These are phyloP conservation scores for Mycosphaerelloides madeirae DNA, from an alignment of 2,329 filamentous ascomycete species.

Conservation along the genomic window DNA sequence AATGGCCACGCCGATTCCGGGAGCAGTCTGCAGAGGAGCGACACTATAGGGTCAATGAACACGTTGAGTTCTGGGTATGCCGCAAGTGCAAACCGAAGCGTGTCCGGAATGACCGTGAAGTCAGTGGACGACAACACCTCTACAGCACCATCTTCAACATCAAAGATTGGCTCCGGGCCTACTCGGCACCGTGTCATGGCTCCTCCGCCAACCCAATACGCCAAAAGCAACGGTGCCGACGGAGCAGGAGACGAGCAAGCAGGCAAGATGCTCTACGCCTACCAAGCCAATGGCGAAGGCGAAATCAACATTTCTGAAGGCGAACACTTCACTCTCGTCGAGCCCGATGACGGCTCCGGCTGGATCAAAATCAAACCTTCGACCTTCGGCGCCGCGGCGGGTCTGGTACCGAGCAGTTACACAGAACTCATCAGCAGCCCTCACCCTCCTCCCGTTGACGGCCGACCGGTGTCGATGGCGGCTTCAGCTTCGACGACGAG, in stretches of 20 bases:
- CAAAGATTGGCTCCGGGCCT: conserved; percentile 38
- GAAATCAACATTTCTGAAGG: conserved; percentile 79
- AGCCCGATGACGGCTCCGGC: conserved; percentile 86
- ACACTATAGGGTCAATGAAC: conserved; percentile 78
- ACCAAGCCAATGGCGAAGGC: conserved; percentile 73
- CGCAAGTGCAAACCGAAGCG: conserved; percentile 69
- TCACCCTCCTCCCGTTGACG: conserved; percentile 9
- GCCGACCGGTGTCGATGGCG: conserved; percentile 51
- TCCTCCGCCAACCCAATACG: conserved; percentile 77
- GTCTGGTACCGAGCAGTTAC: conserved; percentile 83
- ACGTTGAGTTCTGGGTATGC: conserved; percentile 79
- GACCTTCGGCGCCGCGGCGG: conserved; percentile 60
- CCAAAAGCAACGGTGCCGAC: conserved; percentile 55
- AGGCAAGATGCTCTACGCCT: conserved; percentile 86
- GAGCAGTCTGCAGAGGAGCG: conserved; percentile 67
- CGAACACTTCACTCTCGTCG: conserved; percentile 69
- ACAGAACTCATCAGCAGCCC: conserved; percentile 63
- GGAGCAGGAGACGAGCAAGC: conserved; percentile 52
- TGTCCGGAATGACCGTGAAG: conserved; percentile 56
- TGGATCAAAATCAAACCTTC: conserved; percentile 74
- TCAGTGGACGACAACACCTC: conserved; percentile 40
- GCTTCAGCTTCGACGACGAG: conserved; percentile 58
- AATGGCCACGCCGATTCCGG: conserved; percentile 40
- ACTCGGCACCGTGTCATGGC: conserved; percentile 67
- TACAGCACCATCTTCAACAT: conserved; percentile 9